Evolutionary conservation across 2,329 filamentous ascomycete species (phyloP).

Genomic region (Penicillium hesseltinei): DNA sequence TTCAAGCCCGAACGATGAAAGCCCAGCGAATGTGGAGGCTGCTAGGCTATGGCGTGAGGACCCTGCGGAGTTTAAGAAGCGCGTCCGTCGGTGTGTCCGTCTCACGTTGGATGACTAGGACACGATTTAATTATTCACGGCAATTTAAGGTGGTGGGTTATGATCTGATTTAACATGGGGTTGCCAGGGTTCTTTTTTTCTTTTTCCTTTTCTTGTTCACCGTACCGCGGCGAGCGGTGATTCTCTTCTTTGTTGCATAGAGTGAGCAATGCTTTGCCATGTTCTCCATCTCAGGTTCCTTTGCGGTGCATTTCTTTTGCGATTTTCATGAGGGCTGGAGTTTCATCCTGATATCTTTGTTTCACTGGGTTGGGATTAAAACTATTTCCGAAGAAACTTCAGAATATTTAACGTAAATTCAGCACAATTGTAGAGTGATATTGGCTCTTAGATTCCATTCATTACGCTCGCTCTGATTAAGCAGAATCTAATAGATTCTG

Average conservation of each 20-base stretch:
- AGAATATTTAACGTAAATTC: background rate
- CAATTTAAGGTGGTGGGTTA: slow-evolving; percentile 9
- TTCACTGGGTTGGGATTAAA: background rate
- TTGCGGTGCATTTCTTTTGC: slow-evolving; percentile 8
- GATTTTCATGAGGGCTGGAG: slow-evolving; percentile 12
- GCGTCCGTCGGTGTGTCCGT: slow-evolving; percentile 73
- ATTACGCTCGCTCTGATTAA: background rate
- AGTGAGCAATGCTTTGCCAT: slow-evolving; percentile 11
- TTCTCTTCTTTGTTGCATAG: slow-evolving; percentile 9
- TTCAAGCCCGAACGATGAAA: slow-evolving; percentile 90
- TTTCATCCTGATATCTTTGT: background rate
- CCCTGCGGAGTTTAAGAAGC: slow-evolving; percentile 70
- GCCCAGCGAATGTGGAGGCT: slow-evolving; percentile 91
- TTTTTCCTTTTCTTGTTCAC: background rate
- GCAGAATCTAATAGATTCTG: background rate
- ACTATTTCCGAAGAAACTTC: background rate
- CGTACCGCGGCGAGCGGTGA: background rate
- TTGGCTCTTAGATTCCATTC: background rate
- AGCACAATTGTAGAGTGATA: background rate
- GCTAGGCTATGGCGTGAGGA: slow-evolving; percentile 85
- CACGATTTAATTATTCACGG: slow-evolving; percentile 2
- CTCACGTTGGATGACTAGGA: slow-evolving; percentile 69
- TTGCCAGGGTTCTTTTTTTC: slow-evolving; percentile 5
- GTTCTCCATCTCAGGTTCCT: slow-evolving; percentile 1
- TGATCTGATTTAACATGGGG: slow-evolving; percentile 14